Base-by-base conservation (phyloP, 2,329 filamentous ascomycete genomes). In the Talaromyces amestolkiae region DNA sequence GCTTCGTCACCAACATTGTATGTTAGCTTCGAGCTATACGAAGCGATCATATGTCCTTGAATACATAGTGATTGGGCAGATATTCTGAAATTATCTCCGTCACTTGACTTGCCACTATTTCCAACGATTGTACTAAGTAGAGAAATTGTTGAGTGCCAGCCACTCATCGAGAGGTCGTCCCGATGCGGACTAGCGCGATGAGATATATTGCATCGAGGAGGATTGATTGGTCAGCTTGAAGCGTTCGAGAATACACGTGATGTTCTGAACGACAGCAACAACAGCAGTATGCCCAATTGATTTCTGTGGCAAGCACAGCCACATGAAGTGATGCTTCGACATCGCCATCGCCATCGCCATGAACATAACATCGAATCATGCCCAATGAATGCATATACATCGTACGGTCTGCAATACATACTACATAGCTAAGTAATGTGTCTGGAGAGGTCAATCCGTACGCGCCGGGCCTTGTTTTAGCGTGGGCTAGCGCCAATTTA, bases 401-500 rank as follows among this genome's bases (percentile, higher is more conserved):
- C 3, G 35, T 13, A 10, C 10, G 2, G 35, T 10, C 35, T 37
- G 35, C 27, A 7, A 37, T 37, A 35, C 1, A 3, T 35, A 3
- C 33, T 3, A 35, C 33, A 7, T 35, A 35, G 33, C 10, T 8
- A 10, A 35, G 10, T 7, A 37, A 31, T 31, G 27, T 31, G 27
- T 31, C 27, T 31, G 27, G 27, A 31, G 27, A 31, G 27, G 27
- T 31, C 5, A 31, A 6, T 31, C 58, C 58, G 60, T 63, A 66
- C 59, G 64, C 64, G 64, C 64, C 64, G 64, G 64, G 59, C 64
- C 64, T 63, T 66, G 64, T 63, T 59, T 59, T 66, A 66, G 64
- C 64, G 64, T 58, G 47, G 47, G 13, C 11, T 47, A 22, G 41
- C 19, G 58, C 63, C 63, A 51, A 11, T 11, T 10, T 45, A 45